These are phyloP conservation scores for Brettanomyces sp. DNA, from an alignment of 805 yeast species.

Conservation along the genomic window DNA sequence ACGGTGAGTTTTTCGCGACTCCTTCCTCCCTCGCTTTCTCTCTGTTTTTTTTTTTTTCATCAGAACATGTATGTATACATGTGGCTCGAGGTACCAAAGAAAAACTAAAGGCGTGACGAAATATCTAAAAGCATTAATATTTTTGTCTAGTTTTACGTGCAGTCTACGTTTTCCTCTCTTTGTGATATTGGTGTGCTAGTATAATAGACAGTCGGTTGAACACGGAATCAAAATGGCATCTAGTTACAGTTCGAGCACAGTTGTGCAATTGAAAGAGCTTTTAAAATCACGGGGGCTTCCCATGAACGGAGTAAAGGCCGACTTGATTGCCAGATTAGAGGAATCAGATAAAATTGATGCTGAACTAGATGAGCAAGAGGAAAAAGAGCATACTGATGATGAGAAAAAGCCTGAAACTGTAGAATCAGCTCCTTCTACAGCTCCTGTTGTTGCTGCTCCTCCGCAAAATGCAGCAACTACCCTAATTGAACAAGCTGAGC, in stretches of 20 bases:
- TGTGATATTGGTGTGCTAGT: no score
- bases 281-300: constrained; percentile 62
- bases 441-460: constrained; percentile 7
- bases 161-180: no score
- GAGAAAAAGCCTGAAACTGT: constrained; percentile 7
- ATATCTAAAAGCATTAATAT: no score
- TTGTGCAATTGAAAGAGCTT: constrained; percentile 73
- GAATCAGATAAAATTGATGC: constrained; percentile 40
- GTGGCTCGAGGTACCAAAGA: no score
- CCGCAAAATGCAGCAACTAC: not conserved
- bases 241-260: constrained; percentile 58
- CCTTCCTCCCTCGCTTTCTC: no score
- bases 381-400: constrained; percentile 7
- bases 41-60: no score
- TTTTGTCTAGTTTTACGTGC: no score
- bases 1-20: no score
- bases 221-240: constrained; percentile 23
- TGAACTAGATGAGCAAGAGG: constrained; percentile 18
- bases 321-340: constrained; percentile 54
- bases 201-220: no score
- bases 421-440: constrained; percentile 10
- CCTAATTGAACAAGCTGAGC: not conserved
- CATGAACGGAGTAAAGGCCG: constrained; percentile 72
- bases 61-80: no score
- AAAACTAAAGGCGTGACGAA: no score